Conservation (phyloP, 2,329 filamentous ascomycete species). For the Coniella lustricola region DNA sequence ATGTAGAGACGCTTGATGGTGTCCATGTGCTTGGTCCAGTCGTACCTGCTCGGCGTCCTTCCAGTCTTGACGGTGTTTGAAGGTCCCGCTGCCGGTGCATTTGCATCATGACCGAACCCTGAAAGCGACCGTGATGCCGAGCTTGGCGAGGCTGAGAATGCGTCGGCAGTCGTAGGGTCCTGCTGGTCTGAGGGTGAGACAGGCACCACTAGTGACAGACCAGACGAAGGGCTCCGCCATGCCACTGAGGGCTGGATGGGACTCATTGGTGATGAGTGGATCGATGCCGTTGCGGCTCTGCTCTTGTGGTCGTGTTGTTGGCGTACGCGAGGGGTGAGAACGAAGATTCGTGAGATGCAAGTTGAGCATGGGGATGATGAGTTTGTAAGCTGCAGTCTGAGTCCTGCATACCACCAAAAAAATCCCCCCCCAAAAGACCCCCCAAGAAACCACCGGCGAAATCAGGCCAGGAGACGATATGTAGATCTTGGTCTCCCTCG, state of each 20-base stretch:
- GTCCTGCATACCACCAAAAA: no score
- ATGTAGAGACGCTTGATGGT: constrained; percentile 18
- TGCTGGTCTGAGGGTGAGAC: neutral
- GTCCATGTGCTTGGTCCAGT: constrained; percentile 18
- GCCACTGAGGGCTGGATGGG: no score
- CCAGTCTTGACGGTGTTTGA: constrained; percentile 2
- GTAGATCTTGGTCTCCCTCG: no score
- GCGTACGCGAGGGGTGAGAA: neutral
- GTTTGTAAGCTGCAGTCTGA: no score
- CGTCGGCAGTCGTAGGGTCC: neutral
- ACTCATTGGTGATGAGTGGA: neutral
- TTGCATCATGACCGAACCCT: neutral
- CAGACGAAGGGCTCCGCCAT: neutral
- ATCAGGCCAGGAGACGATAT: no score
- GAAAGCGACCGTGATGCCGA: neutral
- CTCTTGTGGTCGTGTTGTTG: no score
- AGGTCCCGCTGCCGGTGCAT: neutral
- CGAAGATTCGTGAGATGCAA: neutral
- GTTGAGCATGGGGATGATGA: no score
- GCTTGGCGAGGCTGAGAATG: neutral
- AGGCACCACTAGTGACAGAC: neutral
- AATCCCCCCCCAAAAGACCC: no score
- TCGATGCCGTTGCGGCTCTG: neutral
- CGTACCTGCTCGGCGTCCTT: constrained; percentile 15
- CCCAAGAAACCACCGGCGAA: no score